These are phyloP conservation scores for Tolypocladium album DNA, from an alignment of 2,329 filamentous ascomycete species.

Conservation along the genomic window DNA sequence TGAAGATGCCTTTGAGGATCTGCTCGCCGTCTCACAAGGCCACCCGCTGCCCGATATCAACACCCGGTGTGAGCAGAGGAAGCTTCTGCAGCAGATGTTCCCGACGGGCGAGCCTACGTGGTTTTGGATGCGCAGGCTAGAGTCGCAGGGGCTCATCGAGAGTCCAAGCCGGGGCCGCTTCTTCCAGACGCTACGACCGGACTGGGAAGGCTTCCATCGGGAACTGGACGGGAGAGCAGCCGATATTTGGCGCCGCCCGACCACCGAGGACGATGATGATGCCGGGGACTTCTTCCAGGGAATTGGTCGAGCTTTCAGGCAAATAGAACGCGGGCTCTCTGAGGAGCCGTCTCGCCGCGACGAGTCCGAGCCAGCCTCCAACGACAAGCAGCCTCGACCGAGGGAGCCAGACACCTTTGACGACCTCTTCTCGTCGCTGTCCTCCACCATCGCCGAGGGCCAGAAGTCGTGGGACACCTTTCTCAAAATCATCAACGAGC, in stretches of 20 bases:
- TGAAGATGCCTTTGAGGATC: conserved; percentile 47
- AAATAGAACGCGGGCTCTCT: conserved; percentile 5
- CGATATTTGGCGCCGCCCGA: conserved; percentile 14
- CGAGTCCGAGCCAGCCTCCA: neutral
- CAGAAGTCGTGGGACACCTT: conserved; percentile 30
- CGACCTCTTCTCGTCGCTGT: conserved; percentile 28
- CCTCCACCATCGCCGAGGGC: conserved; percentile 23
- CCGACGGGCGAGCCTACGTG: conserved; percentile 27
- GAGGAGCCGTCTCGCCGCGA: neutral
- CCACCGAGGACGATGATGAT: conserved; percentile 5
- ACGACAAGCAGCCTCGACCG: neutral
- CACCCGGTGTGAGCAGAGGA: conserved; percentile 22
- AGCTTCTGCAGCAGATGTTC: conserved; percentile 26
- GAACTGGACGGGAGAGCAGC: conserved; percentile 18
- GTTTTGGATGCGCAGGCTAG: conserved; percentile 29
- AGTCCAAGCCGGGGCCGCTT: conserved; percentile 13
- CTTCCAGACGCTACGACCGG: conserved; percentile 5
- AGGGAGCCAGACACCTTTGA: conserved; percentile 23
- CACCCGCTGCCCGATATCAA: conserved; percentile 29
- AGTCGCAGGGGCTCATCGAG: conserved; percentile 25
- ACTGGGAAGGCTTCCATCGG: conserved; percentile 18
- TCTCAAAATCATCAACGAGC: conserved; percentile 21
- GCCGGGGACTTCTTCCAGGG: conserved; percentile 6
- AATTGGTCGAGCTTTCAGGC: conserved; percentile 4
- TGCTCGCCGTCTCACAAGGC: conserved; percentile 36